Base-by-base conservation (phyloP, 176 grass and related monocot genomes). In the Eragrostis curvula region DNA sequence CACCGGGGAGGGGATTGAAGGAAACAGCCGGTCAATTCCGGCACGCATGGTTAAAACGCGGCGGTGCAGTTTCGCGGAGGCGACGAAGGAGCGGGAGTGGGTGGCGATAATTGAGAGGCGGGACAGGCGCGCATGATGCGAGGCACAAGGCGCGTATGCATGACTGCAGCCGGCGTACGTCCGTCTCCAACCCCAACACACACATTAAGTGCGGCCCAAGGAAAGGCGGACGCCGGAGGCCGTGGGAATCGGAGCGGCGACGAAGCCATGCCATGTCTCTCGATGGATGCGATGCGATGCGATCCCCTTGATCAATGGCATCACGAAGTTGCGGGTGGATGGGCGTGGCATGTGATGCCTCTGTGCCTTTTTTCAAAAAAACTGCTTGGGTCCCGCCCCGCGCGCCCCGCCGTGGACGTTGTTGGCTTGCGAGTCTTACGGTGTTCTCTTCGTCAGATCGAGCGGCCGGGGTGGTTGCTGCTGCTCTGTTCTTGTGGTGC, bases 1-100 rank as follows among this genome's bases (percentile, higher is more conserved):
- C 83, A 28, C 48, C 17, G 45, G 45, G 32, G 4, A 36, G 32
- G 32, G n/a, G n/a, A n/a, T n/a, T n/a, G n/a, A 36, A 36, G 32
- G 29, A 42, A 72, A 64, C 66, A 43, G 67, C 63, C 62, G 77
- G 87, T 85, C 87, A 85, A 85, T 56, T 70, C 62, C 32, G 87
- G 25, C 50, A 41, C 30, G 30, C 18, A 55, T 5, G 30, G 51
- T 43, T 74, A 23, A 72, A 46, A 72, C 28, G 56, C 27, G 74
- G n/a, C n/a, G 29, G 71, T 36, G 32, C 75, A 23, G 59, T 18
- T 79, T 84, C 87, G 60, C 58, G 15, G 55, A 9, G 79, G 50
- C 40, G 24, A n/a, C 57, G 24, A 36, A 36, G 32, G 32, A 36
- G 32, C 55, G 12, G 52, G 20, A 14, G 62, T 8, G 30, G 24